phyloP scores from a whole-genome alignment of 2,329 filamentous ascomycete species.

The Blumeria hordei region DNA sequence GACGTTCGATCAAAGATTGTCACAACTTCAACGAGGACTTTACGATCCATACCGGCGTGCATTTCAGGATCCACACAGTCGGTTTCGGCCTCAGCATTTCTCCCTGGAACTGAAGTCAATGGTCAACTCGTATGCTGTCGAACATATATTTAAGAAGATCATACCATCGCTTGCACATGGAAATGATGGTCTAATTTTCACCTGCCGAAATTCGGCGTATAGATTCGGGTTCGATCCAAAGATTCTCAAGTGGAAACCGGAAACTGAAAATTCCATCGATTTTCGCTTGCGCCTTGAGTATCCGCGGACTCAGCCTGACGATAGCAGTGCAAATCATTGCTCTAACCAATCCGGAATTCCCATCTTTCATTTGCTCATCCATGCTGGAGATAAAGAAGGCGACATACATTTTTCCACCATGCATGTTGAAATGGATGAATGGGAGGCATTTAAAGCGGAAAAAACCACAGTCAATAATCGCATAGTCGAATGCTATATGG shows the following conservation, averaged over 20 bases:
- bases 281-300: slow-evolving; percentile 64
- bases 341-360: slow-evolving; percentile 64
- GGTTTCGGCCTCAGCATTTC: slow-evolving; percentile 50
- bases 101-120: slow-evolving; percentile 70
- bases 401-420: slow-evolving; percentile 36
- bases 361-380: slow-evolving; percentile 45
- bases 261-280: slow-evolving; percentile 84
- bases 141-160: slow-evolving; percentile 76
- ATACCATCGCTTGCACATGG: slow-evolving; percentile 70
- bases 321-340: slow-evolving; percentile 35
- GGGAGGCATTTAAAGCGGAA: slow-evolving; percentile 56
- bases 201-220: slow-evolving; percentile 72
- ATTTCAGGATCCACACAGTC: slow-evolving; percentile 40
- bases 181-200: slow-evolving; percentile 94
- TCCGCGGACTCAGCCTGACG: slow-evolving; percentile 40
- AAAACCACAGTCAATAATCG: slow-evolving; percentile 58
- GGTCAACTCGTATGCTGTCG: slow-evolving; percentile 68
- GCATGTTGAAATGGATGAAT: slow-evolving; percentile 49
- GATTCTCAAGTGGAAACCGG: slow-evolving; percentile 96
- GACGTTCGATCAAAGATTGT: slow-evolving; percentile 74
- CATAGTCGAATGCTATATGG: slow-evolving; percentile 76
- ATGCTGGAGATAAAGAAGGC: slow-evolving; percentile 30
- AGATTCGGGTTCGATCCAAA: slow-evolving; percentile 74
- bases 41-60: slow-evolving; percentile 44
- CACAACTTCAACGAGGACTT: slow-evolving; percentile 58